These are phyloP conservation scores for Ceratocystis lukuohia DNA, from an alignment of 2,329 filamentous ascomycete species.

Conservation along the genomic window DNA sequence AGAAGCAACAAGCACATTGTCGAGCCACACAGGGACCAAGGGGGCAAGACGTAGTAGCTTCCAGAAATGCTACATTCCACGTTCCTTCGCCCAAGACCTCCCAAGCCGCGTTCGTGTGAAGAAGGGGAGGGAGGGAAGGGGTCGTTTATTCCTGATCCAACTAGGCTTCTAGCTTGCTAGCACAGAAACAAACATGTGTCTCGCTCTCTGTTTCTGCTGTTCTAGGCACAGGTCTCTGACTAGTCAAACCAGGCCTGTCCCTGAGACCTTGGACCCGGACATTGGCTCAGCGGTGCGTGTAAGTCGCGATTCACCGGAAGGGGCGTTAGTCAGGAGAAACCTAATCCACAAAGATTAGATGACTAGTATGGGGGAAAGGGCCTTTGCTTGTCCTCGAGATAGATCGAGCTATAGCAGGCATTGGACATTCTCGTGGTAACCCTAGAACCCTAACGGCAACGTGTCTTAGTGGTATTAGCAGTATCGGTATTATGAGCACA, in stretches of 20 bases:
- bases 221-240: too few species aligned
- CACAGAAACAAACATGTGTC: background rate
- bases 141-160: background rate
- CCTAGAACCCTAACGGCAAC: too few species aligned
- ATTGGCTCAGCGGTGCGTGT: background rate
- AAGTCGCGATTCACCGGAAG: background rate
- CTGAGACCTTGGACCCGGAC: background rate
- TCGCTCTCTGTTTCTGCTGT: background rate
- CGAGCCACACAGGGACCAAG: too few species aligned
- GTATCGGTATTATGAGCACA: too few species aligned
- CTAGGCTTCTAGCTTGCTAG: background rate
- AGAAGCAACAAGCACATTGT: too few species aligned
- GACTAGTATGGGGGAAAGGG: too few species aligned
- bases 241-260: background rate
- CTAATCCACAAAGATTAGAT: too few species aligned
- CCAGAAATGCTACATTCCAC: background rate
- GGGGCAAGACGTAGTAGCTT: background rate
- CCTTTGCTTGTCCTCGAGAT: too few species aligned
- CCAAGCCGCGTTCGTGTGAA: background rate
- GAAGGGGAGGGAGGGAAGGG: background rate
- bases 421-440: too few species aligned
- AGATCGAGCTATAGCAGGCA: too few species aligned
- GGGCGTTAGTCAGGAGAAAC: background rate
- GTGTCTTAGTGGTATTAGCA: too few species aligned
- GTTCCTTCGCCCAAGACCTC: background rate